phyloP scores from a whole-genome alignment of 1,284 basidiomycete species.

The Melampsora americana region DNA sequence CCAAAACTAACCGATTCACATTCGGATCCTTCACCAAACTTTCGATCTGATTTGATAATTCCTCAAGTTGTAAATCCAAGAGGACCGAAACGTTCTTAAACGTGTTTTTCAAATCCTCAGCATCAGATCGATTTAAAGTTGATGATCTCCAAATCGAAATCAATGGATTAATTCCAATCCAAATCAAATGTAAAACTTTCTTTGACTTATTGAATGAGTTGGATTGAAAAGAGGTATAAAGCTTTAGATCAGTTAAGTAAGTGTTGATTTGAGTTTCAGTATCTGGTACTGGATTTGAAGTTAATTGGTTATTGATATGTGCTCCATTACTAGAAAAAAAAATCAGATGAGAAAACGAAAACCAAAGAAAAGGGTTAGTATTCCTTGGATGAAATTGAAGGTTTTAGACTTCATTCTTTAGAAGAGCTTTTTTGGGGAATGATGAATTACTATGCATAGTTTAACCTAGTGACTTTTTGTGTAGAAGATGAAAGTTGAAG shows the following conservation, averaged over 20 bases:
- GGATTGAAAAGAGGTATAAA: no score
- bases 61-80: slow-evolving; percentile 9
- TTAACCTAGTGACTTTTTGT: slow-evolving; percentile 14
- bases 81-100: neutral
- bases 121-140: neutral
- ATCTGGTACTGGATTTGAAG: slow-evolving; percentile 26
- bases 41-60: slow-evolving; percentile 15
- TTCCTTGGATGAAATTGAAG: neutral
- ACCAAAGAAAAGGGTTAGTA: no score
- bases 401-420: neutral
- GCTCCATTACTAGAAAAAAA: slow-evolving; percentile 43
- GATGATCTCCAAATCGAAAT: slow-evolving; percentile 6
- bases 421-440: neutral
- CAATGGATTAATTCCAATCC: slow-evolving; percentile 41
- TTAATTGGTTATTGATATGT: slow-evolving; percentile 36
- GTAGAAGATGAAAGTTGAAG: slow-evolving; percentile 15
- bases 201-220: neutral
- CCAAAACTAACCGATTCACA: neutral
- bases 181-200: slow-evolving; percentile 22
- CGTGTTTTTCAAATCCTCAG: neutral
- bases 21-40: neutral
- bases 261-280: slow-evolving; percentile 21
- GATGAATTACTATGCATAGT: slow-evolving; percentile 35
- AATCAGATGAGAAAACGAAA: no score
- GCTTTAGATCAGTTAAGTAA: slow-evolving; percentile 11